Percentiles rank a stretch among this genome's conserved stretches.
These are phyloP conservation scores for Trypanosoma brucei DNA, from an alignment of 208 protist species.

Conservation along the genomic window DNA sequence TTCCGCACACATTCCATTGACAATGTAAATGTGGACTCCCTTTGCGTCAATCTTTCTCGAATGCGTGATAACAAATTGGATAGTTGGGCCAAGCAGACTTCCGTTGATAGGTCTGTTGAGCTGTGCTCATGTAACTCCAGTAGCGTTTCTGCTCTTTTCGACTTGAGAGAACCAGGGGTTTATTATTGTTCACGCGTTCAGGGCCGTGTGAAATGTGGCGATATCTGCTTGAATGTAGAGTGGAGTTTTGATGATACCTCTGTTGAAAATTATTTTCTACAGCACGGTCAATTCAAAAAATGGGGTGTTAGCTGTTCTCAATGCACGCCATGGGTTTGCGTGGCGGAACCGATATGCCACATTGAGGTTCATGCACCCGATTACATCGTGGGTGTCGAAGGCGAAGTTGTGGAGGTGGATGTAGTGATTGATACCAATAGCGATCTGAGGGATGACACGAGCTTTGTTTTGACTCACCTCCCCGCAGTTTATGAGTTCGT, in stretches of 20 bases:
- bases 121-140: constrained; percentile 1
- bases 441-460: constrained; percentile 18
- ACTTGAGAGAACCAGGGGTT: constrained; percentile 34
- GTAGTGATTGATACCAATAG: constrained; percentile 29
- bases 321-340: constrained; percentile 25
- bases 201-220: constrained; percentile 24
- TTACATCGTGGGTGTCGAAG: constrained; percentile 43
- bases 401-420: constrained; percentile 37
- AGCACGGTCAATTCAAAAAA: background rate
- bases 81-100: background rate
- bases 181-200: constrained; percentile 32
- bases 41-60: constrained; percentile 13
- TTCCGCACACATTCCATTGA: constrained; percentile 20
- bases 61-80: background rate
- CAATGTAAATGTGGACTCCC: constrained; percentile 8
- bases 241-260: constrained; percentile 15
- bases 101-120: constrained; percentile 1
- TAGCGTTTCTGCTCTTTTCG: constrained; percentile 7
- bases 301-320: background rate
- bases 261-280: constrained; percentile 1
- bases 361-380: constrained; percentile 34
- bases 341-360: constrained; percentile 26
- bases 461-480: constrained; percentile 32
- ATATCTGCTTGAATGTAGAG: constrained; percentile 21
- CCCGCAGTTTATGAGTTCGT: constrained; percentile 19